A percentile compares a stretch with the other conserved stretches of the same genome.
phyloP scores from a whole-genome alignment of 305 asterid genomes.

The Fraxinus sp. region DNA sequence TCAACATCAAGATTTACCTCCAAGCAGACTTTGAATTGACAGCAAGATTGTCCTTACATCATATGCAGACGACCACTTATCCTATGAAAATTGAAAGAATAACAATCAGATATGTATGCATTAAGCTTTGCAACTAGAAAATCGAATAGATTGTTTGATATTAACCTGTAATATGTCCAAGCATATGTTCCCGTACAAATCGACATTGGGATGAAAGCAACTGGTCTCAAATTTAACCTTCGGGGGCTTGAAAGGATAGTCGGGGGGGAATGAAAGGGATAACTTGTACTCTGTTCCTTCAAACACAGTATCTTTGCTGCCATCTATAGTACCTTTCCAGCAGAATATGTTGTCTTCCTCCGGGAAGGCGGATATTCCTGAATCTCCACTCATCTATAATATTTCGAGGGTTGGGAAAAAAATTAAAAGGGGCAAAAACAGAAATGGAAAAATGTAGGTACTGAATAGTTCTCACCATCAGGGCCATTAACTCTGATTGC shows the following conservation, averaged over 20 bases:
- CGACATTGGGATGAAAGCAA: constrained; percentile 93
- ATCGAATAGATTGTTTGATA: background rate
- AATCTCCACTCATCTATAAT: constrained; percentile 77
- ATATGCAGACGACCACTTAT: constrained; percentile 95
- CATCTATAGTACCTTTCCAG: constrained; percentile 91
- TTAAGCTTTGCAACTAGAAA: background rate
- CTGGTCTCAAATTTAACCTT: constrained; percentile 45
- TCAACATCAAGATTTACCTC: constrained; percentile 49
- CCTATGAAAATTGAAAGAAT: constrained; percentile 32
- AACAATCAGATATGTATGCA: background rate
- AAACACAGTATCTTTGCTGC: constrained; percentile 83
- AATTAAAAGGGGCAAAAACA: background rate
- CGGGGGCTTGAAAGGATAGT: constrained; percentile 90
- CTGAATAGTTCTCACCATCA: constrained; percentile 61
- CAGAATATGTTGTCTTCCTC: constrained; percentile 90
- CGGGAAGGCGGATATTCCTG: constrained; percentile 87
- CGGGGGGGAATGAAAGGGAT: constrained; percentile 62
- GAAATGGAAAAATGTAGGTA: background rate
- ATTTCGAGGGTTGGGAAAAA: background rate
- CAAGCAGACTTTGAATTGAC: constrained; percentile 88
- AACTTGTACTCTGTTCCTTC: constrained; percentile 91
- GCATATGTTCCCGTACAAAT: constrained; percentile 76
- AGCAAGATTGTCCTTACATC: constrained; percentile 90
- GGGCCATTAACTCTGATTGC: constrained; percentile 92
- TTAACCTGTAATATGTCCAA: constrained; percentile 86